Percentiles rank a stretch among this genome's conserved stretches.
Conservation (phyloP, 2,329 filamentous ascomycete species). For the Teratosphaeria zuluensis region DNA sequence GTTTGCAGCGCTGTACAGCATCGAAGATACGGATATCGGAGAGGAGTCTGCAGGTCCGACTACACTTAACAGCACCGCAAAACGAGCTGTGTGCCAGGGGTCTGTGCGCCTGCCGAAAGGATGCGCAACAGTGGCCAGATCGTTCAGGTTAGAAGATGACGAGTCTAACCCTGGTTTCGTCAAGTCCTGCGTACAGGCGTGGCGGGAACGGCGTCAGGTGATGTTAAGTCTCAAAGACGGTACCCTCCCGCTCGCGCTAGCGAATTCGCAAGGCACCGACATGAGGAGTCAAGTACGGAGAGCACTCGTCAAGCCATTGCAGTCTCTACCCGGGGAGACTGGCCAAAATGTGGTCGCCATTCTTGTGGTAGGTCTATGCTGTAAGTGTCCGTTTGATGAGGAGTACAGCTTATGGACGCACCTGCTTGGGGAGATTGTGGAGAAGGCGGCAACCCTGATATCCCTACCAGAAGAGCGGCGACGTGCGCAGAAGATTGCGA, state of each 20-base stretch:
- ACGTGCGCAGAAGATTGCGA: constrained; percentile 24
- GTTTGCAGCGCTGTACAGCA: constrained; percentile 18
- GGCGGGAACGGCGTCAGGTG: constrained; percentile 20
- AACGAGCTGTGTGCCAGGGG: neutral
- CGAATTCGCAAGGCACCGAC: constrained; percentile 17
- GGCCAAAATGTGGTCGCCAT: constrained; percentile 29
- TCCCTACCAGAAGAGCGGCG: constrained; percentile 28
- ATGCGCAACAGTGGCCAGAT: neutral
- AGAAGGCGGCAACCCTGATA: constrained; percentile 31
- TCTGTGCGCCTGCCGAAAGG: neutral
- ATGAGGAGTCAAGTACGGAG: constrained; percentile 26
- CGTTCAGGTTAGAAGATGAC: neutral
- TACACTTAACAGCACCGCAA: neutral
- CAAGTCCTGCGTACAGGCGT: constrained; percentile 24
- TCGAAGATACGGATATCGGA: constrained; percentile 6
- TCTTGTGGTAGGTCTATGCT: constrained; percentile 31
- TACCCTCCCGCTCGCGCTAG: constrained; percentile 20
- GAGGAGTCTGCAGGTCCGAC: neutral
- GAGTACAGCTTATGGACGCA: constrained; percentile 31
- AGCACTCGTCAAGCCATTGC: constrained; percentile 28
- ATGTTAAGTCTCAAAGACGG: constrained; percentile 24
- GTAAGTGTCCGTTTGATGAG: constrained; percentile 28
- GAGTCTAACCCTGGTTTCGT: constrained; percentile 7
- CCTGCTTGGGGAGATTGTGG: constrained; percentile 27
- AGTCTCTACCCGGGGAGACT: constrained; percentile 17